A percentile compares a stretch with the other conserved stretches of the same genome.
Evolutionary conservation across 495 filamentous ascomycete species (phyloP).

Genomic region (Geoglossum glabrum): DNA sequence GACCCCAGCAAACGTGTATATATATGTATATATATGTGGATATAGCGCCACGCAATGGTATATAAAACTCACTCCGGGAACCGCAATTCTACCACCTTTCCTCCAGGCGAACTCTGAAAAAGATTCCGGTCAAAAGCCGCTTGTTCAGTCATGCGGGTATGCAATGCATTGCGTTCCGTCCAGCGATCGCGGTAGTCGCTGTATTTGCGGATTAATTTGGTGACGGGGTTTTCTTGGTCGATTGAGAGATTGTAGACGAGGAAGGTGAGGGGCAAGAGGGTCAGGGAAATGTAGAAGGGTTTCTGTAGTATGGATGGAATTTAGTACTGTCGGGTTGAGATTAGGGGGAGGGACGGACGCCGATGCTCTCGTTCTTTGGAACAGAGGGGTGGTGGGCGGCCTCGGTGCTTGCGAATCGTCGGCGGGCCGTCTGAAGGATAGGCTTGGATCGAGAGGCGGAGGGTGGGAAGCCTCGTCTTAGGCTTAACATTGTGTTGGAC

Average conservation of each 20-base stretch:
- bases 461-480: not conserved
- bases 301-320: slow-evolving; percentile 24
- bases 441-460: not conserved
- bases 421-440: not conserved
- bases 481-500: not conserved
- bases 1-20: too few species aligned
- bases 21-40: too few species aligned
- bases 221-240: slow-evolving; percentile 24
- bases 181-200: slow-evolving; percentile 26
- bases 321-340: slow-evolving; percentile 2
- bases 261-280: slow-evolving; percentile 33
- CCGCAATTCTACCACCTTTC: slow-evolving; percentile 29
- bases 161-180: slow-evolving; percentile 39
- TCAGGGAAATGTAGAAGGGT: slow-evolving; percentile 45
- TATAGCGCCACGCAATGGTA: too few species aligned
- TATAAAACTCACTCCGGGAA: slow-evolving; percentile 62
- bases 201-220: slow-evolving; percentile 37
- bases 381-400: not conserved
- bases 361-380: not conserved
- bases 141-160: slow-evolving; percentile 44
- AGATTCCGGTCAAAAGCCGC: slow-evolving; percentile 47
- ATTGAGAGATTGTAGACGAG: slow-evolving; percentile 30
- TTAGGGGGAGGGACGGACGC: not conserved
- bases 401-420: slow-evolving; percentile 2
- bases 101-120: slow-evolving; percentile 33